Base-by-base conservation (phyloP, 352 stramenopile species). In the Phytophthora sojae region DNA sequence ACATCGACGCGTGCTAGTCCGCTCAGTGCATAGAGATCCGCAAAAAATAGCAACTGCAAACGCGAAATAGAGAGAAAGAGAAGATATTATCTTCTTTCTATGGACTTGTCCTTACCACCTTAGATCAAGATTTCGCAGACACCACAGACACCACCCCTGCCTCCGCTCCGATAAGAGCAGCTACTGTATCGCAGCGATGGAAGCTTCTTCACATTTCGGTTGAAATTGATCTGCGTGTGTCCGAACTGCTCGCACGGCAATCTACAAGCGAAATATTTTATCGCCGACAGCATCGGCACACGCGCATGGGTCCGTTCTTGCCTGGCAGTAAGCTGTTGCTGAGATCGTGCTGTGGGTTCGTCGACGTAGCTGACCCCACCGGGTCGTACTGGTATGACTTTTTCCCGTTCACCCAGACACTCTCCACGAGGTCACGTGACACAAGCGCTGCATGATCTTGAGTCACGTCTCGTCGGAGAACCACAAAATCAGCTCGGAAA, bases 401-500 rank as follows among this genome's bases (percentile, higher is more conserved):
- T n/a, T 71, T 77, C 3, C 88, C 88, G 44, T 86, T 71, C 32
- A 95, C 78, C 65, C 66, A 95, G 17, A 94, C 88, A 55, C 83
- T 85, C 2, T 81, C 51, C 26, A 93, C 81, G n/a, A 95, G 68
- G 25, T 91, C 71, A 2, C 62, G 49, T 29, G 63, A 61, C 51
- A 92, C 57, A 42, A 95, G 56, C 49, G 76, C 74, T 4, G 50
- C 61, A 30, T 86, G 76, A 50, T 86, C 54, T 25, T 77, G 50
- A 35, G 71, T 81, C 17, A 93, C 78, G 35, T 95, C 83, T 14
- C 79, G 61, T 54, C 79, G 75, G 12, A 95, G 73, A 39, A 94
- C 83, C 37, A 95, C 85, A 72, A 95, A 95, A 67, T 95, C 88
- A 12, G 85, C 86, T 19, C 42, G 57, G 52, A 83, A 94, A 0